Conservation (phyloP, 2,329 filamentous ascomycete species). For the Tolypocladium guangdongense region DNA sequence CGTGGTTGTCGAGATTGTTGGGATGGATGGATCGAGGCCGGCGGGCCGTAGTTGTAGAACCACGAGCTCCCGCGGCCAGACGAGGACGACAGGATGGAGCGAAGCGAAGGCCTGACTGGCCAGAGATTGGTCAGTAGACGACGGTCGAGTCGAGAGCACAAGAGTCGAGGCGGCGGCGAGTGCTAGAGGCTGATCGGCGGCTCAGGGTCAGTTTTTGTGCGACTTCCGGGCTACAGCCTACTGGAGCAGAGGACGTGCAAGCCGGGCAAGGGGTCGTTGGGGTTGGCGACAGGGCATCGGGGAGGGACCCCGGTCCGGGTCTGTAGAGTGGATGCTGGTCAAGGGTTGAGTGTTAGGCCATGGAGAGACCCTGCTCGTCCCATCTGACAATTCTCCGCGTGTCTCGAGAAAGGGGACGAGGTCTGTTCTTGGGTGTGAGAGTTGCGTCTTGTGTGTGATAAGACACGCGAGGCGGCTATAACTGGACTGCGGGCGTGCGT, state of each 20-base stretch:
- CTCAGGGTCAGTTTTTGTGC: slow-evolving; percentile 38
- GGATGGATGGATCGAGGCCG: slow-evolving; percentile 16
- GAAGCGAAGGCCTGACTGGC: slow-evolving; percentile 3
- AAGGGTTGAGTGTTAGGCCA: slow-evolving; percentile 23
- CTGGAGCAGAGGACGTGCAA: slow-evolving; percentile 29
- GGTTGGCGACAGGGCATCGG: slow-evolving; percentile 26
- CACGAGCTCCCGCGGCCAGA: slow-evolving; percentile 18
- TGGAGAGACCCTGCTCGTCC: slow-evolving; percentile 18
- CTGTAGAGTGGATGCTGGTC: slow-evolving; percentile 27
- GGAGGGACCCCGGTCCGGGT: slow-evolving; percentile 22
- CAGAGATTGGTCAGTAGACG: slow-evolving; percentile 9
- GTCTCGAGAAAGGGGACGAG: slow-evolving; percentile 14
- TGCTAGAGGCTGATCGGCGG: slow-evolving; percentile 26
- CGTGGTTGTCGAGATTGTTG: slow-evolving; percentile 28
- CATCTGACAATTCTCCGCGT: slow-evolving; percentile 26
- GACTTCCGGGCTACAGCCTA: slow-evolving; percentile 27
- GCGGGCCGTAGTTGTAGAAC: slow-evolving; percentile 31
- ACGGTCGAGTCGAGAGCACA: slow-evolving; percentile 16
- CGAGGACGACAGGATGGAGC: slow-evolving; percentile 4
- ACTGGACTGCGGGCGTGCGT: slow-evolving; percentile 8
- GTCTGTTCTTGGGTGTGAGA: slow-evolving; percentile 9
- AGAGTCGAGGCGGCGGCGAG: slow-evolving; percentile 13
- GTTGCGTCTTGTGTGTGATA: slow-evolving; percentile 12
- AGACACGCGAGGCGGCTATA: slow-evolving; percentile 13
- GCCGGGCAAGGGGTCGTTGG: slow-evolving; percentile 31